Evolutionary conservation across 768 basidiomycete species (phyloP).

Genomic region (Lentinula guzmanii): DNA sequence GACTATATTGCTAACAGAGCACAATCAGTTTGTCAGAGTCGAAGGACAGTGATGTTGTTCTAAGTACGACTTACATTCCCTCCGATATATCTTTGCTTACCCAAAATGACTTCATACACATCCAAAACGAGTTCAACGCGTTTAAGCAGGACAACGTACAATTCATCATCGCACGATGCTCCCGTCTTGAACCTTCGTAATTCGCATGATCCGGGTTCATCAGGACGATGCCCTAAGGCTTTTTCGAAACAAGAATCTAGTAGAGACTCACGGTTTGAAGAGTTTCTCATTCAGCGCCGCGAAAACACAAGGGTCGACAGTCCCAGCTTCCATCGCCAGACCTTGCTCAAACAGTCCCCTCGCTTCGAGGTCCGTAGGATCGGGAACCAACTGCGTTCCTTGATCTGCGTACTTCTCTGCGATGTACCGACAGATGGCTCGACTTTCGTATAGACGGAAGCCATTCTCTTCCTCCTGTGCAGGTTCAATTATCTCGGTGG

Average conservation of each 20-base stretch:
- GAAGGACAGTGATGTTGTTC: not conserved
- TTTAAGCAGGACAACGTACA: slow-evolving; percentile 21
- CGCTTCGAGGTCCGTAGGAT: slow-evolving; percentile 19
- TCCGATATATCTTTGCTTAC: slow-evolving; percentile 50
- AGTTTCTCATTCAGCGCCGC: slow-evolving; percentile 37
- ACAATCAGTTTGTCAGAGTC: not conserved
- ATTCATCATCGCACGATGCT: slow-evolving; percentile 20
- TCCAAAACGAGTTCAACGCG: slow-evolving; percentile 21
- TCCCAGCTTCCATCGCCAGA: slow-evolving; percentile 41
- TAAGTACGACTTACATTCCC: slow-evolving; percentile 34
- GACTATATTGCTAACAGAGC: slow-evolving; percentile 24
- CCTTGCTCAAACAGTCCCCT: slow-evolving; percentile 48
- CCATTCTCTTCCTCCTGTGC: slow-evolving; percentile 46
- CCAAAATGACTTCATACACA: slow-evolving; percentile 51
- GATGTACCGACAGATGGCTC: slow-evolving; percentile 58
- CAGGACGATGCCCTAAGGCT: not conserved
- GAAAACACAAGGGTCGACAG: slow-evolving; percentile 48
- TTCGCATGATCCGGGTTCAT: slow-evolving; percentile 8
- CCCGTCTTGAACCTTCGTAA: slow-evolving; percentile 25
- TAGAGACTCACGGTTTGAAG: slow-evolving; percentile 38
- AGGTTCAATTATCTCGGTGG: not conserved
- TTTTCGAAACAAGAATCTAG: not conserved
- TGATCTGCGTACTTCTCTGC: slow-evolving; percentile 46
- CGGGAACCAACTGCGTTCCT: slow-evolving; percentile 47
- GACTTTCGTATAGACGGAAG: slow-evolving; percentile 58